Percentiles rank a stretch among this genome's conserved stretches.
Conservation (phyloP, 306 rosid genomes). For the Cucumis melo region DNA sequence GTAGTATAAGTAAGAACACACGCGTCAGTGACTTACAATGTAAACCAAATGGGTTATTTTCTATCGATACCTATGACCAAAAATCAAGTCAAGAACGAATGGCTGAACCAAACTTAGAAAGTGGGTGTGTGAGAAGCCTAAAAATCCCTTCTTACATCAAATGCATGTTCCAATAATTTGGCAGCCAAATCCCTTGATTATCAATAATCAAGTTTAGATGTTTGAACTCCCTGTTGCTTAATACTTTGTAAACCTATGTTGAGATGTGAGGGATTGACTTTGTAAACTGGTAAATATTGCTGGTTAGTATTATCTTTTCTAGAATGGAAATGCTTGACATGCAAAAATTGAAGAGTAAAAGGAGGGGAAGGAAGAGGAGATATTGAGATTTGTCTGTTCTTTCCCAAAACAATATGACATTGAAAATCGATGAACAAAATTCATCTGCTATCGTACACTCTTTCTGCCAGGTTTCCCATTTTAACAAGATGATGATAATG, state of each 20-base stretch:
- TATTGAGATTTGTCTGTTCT: background rate
- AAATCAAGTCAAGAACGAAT: background rate
- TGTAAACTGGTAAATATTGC: background rate
- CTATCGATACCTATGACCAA: background rate
- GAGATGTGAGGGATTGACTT: background rate
- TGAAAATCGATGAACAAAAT: slow-evolving; percentile 9
- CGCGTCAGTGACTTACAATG: background rate
- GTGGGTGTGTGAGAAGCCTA: background rate
- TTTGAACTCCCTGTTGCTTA: background rate
- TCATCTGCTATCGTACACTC: slow-evolving; percentile 11
- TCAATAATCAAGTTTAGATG: background rate
- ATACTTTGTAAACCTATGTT: background rate
- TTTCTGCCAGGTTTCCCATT: slow-evolving; percentile 20
- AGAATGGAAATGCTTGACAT: background rate
- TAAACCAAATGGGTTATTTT: background rate
- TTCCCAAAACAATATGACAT: slow-evolving; percentile 5
- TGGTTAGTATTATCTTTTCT: background rate
- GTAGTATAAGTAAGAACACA: background rate
- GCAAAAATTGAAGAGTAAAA: background rate
- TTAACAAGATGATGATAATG: slow-evolving; percentile 22
- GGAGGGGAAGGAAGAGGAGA: background rate
- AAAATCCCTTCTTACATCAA: background rate
- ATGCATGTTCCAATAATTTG: background rate
- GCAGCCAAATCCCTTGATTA: background rate
- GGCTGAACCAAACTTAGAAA: background rate